These are phyloP conservation scores for Lachnellula cervina DNA, from an alignment of 2,329 filamentous ascomycete genomes.

Conservation along the genomic window DNA sequence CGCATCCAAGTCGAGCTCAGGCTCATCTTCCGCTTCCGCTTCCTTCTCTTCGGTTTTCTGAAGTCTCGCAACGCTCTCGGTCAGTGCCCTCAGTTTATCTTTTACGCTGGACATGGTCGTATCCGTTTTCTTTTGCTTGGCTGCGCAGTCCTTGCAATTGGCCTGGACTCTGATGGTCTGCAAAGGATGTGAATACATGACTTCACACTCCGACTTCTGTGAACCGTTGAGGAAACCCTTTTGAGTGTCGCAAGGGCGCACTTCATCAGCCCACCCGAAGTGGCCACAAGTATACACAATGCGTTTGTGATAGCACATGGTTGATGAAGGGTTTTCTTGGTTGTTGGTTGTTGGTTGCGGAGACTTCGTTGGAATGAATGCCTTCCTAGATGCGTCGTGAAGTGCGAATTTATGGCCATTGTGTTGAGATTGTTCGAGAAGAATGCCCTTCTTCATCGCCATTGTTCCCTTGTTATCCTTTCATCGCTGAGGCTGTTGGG, in stretches of 20 bases:
- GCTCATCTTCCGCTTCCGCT: background rate
- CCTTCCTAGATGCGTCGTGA: background rate
- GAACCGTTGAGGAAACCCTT: background rate
- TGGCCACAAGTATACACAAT: background rate
- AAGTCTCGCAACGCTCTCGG: background rate
- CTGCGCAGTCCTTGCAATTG: background rate
- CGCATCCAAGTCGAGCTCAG: background rate
- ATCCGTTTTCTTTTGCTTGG: background rate
- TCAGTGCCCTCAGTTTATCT: background rate
- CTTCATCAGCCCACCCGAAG: background rate
- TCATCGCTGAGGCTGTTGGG: background rate
- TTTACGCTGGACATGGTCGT: background rate
- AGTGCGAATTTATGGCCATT: background rate
- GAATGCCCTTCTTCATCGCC: background rate
- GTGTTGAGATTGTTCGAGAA: background rate
- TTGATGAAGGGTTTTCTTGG: background rate
- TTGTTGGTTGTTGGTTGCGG: background rate
- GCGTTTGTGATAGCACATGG: slow-evolving; percentile 3
- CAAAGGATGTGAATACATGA: background rate
- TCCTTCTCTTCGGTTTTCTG: background rate
- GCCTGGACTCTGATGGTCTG: background rate
- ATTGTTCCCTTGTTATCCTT: background rate
- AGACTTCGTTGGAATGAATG: background rate
- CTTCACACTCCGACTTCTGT: background rate
- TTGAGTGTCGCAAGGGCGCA: background rate